A percentile compares a stretch with the other conserved stretches of the same genome.
Evolutionary conservation across 495 filamentous ascomycete species (phyloP).

Genomic region (Aspergillus ostianus): DNA sequence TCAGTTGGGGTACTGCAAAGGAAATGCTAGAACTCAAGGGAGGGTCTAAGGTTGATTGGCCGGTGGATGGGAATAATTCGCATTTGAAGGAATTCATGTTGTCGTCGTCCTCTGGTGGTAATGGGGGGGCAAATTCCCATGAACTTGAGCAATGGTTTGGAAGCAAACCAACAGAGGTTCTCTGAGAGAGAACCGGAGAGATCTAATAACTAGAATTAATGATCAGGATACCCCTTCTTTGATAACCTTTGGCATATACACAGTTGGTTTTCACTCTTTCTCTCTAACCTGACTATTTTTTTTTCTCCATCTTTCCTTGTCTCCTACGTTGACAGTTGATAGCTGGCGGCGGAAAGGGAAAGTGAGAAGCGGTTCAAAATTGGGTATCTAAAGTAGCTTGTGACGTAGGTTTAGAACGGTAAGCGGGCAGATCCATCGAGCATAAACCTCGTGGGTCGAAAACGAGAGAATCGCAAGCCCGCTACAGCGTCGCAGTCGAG

Average conservation of each 20-base stretch:
- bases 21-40: slow-evolving; percentile 77
- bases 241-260: neutral
- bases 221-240: neutral
- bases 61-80: slow-evolving; percentile 63
- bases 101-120: slow-evolving; percentile 22
- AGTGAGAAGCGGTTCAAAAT: neutral
- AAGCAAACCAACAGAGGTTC: slow-evolving; percentile 32
- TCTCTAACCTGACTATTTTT: neutral
- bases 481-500: slow-evolving; percentile 64
- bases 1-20: slow-evolving; percentile 93
- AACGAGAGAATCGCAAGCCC: neutral
- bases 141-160: slow-evolving; percentile 46
- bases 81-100: slow-evolving; percentile 74
- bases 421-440: neutral
- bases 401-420: neutral
- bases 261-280: neutral
- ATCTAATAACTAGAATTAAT: neutral
- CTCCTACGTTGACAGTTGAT: neutral
- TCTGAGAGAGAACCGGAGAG: slow-evolving; percentile 9
- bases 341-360: neutral
- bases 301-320: neutral
- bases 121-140: slow-evolving; percentile 18
- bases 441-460: neutral
- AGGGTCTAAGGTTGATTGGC: slow-evolving; percentile 79
- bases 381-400: slow-evolving; percentile 8